phyloP scores from a whole-genome alignment of 495 filamentous ascomycete species.

The Penicillium steckii region DNA sequence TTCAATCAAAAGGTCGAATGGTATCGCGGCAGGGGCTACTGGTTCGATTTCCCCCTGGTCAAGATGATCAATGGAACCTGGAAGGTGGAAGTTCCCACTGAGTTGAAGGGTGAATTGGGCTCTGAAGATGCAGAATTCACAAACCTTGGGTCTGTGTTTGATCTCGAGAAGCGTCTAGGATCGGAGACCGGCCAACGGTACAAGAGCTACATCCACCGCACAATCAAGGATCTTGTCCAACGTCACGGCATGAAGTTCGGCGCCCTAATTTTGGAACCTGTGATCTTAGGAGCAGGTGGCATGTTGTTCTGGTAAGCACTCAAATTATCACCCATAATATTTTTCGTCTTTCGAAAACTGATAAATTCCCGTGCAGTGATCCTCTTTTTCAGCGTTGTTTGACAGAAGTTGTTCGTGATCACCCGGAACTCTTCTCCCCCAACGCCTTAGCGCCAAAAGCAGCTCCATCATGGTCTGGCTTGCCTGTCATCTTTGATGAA shows the following conservation, averaged over 20 bases:
- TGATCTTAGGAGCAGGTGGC: constrained; percentile 73
- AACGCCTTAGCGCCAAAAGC: constrained; percentile 7
- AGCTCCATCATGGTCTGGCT: constrained; percentile 57
- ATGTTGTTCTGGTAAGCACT: constrained; percentile 68
- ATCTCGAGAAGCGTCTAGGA: constrained; percentile 48
- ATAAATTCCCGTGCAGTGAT: constrained; percentile 49
- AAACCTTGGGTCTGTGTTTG: constrained; percentile 58
- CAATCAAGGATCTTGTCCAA: constrained; percentile 47
- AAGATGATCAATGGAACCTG: constrained; percentile 62
- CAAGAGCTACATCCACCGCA: constrained; percentile 53
- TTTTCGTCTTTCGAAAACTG: constrained; percentile 10
- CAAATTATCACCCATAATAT: not conserved
- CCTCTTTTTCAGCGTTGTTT: constrained; percentile 74
- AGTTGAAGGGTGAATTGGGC: constrained; percentile 47
- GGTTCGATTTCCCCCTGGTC: constrained; percentile 73
- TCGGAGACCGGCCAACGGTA: constrained; percentile 48
- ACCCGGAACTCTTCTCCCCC: constrained; percentile 46
- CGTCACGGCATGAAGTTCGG: constrained; percentile 64
- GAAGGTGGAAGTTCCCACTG: constrained; percentile 55
- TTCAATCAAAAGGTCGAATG: constrained; percentile 77
- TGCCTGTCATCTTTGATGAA: constrained; percentile 76
- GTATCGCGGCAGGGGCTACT: constrained; percentile 71
- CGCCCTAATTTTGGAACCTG: constrained; percentile 70
- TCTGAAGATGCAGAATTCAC: constrained; percentile 39
- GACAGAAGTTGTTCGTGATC: constrained; percentile 58